These are phyloP conservation scores for Medicago ruthenica DNA, from an alignment of 306 rosid species.

Conservation along the genomic window DNA sequence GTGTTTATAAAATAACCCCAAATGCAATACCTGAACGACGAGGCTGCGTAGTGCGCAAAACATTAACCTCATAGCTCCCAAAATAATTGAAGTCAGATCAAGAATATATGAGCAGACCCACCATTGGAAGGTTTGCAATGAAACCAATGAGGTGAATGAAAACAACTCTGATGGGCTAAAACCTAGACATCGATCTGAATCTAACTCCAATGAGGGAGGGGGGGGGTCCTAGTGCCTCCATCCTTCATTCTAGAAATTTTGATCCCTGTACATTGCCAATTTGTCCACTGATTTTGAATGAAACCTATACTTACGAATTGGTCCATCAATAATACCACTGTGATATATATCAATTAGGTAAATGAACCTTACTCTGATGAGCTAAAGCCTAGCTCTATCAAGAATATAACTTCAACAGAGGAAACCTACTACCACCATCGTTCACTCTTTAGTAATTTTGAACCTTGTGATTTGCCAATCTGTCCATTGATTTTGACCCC, in stretches of 20 bases:
- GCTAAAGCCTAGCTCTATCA: background rate
- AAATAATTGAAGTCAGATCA: no score
- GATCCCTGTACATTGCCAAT: background rate
- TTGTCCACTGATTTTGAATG: background rate
- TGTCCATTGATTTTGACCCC: background rate
- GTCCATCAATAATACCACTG: background rate
- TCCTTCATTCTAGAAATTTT: background rate
- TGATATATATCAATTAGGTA: background rate
- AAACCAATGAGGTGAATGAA: background rate
- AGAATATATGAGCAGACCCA: background rate
- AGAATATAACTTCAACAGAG: background rate
- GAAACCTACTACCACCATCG: background rate
- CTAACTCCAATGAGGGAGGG: background rate
- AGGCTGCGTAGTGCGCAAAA: background rate
- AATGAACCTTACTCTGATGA: background rate
- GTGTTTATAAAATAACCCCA: background rate
- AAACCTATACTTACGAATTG: background rate
- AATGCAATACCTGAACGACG: background rate
- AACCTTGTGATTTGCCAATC: background rate
- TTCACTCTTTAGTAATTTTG: background rate
- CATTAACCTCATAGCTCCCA: background rate
- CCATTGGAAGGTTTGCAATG: background rate
- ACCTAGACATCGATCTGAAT: background rate
- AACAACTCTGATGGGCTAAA: background rate
- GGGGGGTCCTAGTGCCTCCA: background rate